Percentiles rank a stretch among this genome's conserved stretches.
Conservation (phyloP, 352 stramenopile genomes). For the Phytopythium ostracodes region DNA sequence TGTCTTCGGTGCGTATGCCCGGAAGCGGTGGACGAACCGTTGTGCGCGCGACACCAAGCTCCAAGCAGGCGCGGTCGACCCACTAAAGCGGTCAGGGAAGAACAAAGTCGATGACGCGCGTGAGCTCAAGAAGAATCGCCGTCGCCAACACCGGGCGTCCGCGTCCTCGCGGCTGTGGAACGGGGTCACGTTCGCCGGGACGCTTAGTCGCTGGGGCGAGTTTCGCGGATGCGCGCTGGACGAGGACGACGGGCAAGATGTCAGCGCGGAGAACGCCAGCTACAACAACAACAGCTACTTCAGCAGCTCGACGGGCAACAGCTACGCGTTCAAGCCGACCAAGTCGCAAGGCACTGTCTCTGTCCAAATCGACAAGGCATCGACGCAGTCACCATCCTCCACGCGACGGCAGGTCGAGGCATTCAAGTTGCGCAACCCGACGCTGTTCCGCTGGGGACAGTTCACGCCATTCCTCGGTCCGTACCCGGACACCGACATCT, state of each 20-base stretch:
- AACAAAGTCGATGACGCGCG: background rate
- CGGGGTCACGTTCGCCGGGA: conserved; percentile 48
- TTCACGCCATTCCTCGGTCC: conserved; percentile 54
- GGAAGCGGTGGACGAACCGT: conserved; percentile 48
- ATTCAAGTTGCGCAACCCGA: conserved; percentile 51
- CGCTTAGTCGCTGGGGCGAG: conserved; percentile 52
- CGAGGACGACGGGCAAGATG: conserved; percentile 23
- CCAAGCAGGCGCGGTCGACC: conserved; percentile 11
- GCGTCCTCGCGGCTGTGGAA: conserved; percentile 46
- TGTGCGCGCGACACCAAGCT: conserved; percentile 19
- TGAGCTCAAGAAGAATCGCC: conserved; percentile 4
- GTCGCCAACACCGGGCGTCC: conserved; percentile 15
- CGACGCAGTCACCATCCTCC: background rate
- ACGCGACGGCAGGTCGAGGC: conserved; percentile 25
- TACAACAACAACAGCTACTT: conserved; percentile 17
- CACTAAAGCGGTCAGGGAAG: background rate
- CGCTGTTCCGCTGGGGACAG: conserved; percentile 52
- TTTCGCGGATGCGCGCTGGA: conserved; percentile 41
- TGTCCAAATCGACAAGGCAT: background rate
- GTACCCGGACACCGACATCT: conserved; percentile 55
- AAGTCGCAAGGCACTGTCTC: background rate
- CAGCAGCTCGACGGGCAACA: conserved; percentile 13
- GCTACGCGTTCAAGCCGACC: background rate
- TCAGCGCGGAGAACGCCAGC: conserved; percentile 12
- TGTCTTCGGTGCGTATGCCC: conserved; percentile 44